Percentiles rank a stretch among this genome's conserved stretches.
Evolutionary conservation across 495 filamentous ascomycete genomes (phyloP).

Genomic region (Neurospora terricola): DNA sequence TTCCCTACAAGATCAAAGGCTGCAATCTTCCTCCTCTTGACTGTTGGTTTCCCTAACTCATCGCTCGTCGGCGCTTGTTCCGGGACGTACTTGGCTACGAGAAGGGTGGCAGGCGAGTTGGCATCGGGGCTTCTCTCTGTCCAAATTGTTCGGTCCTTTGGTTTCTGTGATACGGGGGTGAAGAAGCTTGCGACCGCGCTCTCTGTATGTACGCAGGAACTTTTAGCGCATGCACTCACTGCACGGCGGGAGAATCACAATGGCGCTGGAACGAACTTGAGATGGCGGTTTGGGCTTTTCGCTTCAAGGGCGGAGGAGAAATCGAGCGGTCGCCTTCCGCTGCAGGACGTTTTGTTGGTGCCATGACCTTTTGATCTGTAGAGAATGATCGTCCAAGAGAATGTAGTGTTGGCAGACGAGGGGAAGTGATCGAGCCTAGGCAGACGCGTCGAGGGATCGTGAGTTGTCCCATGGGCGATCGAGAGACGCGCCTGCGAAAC

Average conservation of each 20-base stretch:
- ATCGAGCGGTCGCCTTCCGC: constrained; percentile 24
- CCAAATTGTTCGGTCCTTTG: constrained; percentile 72
- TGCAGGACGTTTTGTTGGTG: constrained; percentile 1
- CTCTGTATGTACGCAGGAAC: constrained; percentile 36
- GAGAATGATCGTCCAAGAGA: background rate
- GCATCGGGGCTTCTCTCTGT: constrained; percentile 42
- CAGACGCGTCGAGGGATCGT: background rate
- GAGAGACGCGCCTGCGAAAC: background rate
- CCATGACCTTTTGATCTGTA: background rate
- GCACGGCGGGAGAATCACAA: background rate
- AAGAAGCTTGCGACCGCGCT: constrained; percentile 73
- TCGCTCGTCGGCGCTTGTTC: constrained; percentile 17
- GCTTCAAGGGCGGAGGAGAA: constrained; percentile 49
- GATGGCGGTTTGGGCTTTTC: constrained; percentile 60
- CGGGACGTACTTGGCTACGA: constrained; percentile 63
- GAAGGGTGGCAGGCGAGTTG: constrained; percentile 42
- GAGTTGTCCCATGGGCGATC: background rate
- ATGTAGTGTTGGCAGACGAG: background rate
- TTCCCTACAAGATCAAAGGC: constrained; percentile 77
- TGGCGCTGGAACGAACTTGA: constrained; percentile 43
- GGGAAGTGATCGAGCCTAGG: background rate
- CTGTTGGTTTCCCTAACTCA: constrained; percentile 9
- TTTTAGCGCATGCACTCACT: background rate
- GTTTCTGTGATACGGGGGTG: constrained; percentile 76
- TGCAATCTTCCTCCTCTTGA: constrained; percentile 55